Evolutionary conservation across 108 stramenopile species (phyloP).

Genomic region (Fragilaria crotonensis): DNA sequence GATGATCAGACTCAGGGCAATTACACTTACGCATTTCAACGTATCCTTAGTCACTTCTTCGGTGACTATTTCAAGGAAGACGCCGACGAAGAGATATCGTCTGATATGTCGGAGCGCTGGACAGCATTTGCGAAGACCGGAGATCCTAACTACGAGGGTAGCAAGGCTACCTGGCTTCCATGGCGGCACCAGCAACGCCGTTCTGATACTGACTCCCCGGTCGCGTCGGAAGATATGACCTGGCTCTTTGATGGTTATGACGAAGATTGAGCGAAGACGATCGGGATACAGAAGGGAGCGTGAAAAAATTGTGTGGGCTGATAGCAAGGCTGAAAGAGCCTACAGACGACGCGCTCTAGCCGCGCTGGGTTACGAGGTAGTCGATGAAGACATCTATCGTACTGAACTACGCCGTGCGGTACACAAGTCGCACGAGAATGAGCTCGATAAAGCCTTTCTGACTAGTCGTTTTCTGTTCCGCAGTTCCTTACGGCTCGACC

Average conservation of each 20-base stretch:
- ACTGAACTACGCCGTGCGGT: conserved; percentile 36
- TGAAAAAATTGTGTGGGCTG: conserved; percentile 17
- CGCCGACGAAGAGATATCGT: conserved; percentile 58
- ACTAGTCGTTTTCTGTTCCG: neutral
- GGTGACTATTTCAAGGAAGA: conserved; percentile 58
- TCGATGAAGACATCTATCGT: conserved; percentile 38
- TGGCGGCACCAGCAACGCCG: conserved; percentile 39
- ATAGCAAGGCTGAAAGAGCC: conserved; percentile 9
- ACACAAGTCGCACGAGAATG: neutral
- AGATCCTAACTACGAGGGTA: conserved; percentile 52
- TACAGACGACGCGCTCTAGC: conserved; percentile 28
- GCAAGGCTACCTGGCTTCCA: conserved; percentile 44
- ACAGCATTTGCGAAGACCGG: conserved; percentile 41
- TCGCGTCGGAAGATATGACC: neutral
- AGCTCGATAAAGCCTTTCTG: conserved; percentile 8
- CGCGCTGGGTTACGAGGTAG: conserved; percentile 46
- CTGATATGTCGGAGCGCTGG: conserved; percentile 58
- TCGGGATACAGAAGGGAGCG: no score
- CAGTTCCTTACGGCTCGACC: no score
- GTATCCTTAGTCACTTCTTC: conserved; percentile 45
- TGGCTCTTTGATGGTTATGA: conserved; percentile 7
- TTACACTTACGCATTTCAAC: conserved; percentile 33
- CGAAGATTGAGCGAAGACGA: no score
- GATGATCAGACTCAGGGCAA: conserved; percentile 11
- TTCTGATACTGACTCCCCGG: no score